Evolutionary conservation across 768 basidiomycete genomes (phyloP).

Genomic region (Guyanaporus albipodus): DNA sequence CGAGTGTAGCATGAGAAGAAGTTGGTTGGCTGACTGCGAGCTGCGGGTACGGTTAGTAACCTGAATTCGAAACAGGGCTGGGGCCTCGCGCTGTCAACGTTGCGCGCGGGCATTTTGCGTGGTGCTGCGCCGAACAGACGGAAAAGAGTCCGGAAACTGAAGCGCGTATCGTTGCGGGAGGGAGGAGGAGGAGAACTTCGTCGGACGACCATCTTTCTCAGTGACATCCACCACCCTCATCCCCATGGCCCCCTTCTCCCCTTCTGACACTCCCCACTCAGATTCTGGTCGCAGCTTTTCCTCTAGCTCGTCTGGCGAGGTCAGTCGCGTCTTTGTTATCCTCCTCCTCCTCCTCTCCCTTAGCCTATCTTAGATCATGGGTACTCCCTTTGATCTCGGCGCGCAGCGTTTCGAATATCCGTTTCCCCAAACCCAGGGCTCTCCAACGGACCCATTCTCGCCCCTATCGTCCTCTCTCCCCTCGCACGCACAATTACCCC

Average conservation of each 20-base stretch:
- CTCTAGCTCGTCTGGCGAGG: constrained; percentile 31
- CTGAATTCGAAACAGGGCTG: too few species aligned
- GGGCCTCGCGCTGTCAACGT: constrained; percentile 4
- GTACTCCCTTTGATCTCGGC: constrained; percentile 33
- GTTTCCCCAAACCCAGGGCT: constrained; percentile 28
- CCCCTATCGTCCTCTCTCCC: constrained; percentile 24
- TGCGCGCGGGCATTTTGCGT: too few species aligned
- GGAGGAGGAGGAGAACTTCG: too few species aligned
- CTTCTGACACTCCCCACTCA: constrained; percentile 22
- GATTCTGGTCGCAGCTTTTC: constrained; percentile 31
- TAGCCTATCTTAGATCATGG: too few species aligned
- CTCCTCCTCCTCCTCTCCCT: neutral
- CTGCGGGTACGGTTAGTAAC: too few species aligned
- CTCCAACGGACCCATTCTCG: constrained; percentile 25
- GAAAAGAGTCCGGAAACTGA: too few species aligned
- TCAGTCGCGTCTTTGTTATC: constrained; percentile 9
- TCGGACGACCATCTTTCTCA: constrained; percentile 20
- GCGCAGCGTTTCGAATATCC: constrained; percentile 33
- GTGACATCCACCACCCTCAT: constrained; percentile 16
- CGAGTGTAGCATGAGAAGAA: too few species aligned
- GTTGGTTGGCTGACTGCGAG: too few species aligned
- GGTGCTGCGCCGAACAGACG: neutral
- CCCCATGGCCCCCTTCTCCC: neutral
- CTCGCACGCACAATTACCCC: constrained; percentile 22
- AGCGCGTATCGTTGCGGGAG: too few species aligned